phyloP scores from a whole-genome alignment of 2,329 filamentous ascomycete genomes.

The Aspergillus spinulosporus region DNA sequence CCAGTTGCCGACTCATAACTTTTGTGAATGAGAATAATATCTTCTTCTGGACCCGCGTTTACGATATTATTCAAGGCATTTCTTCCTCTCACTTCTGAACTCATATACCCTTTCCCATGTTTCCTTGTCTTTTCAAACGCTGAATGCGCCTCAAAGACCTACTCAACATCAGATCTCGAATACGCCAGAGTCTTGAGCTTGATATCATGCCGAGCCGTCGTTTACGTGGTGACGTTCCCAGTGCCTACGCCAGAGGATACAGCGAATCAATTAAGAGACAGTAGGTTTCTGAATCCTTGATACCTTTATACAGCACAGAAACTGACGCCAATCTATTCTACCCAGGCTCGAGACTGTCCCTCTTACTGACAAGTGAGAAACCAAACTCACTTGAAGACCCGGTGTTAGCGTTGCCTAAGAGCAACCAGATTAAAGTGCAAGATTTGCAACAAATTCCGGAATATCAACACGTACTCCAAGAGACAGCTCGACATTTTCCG shows the following conservation, averaged over 20 bases:
- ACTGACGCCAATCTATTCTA: neutral
- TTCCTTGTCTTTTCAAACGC: neutral
- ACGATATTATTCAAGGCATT: neutral
- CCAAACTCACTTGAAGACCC: neutral
- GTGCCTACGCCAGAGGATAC: conserved; percentile 28
- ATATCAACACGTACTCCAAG: conserved; percentile 45
- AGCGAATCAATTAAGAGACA: conserved; percentile 25
- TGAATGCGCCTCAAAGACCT: neutral
- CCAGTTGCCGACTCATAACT: neutral
- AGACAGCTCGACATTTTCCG: conserved; percentile 46
- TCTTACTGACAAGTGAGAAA: conserved; percentile 36
- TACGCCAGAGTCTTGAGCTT: neutral
- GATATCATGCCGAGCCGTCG: neutral
- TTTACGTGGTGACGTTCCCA: conserved; percentile 10
- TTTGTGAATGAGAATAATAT: neutral
- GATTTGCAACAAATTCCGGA: conserved; percentile 46
- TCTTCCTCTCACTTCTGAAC: neutral
- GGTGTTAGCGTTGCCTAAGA: conserved; percentile 5
- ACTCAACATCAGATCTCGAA: neutral
- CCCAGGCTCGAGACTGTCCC: conserved; percentile 29
- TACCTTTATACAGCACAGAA: neutral
- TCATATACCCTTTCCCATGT: neutral
- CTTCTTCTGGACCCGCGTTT: neutral
- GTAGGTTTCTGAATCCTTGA: conserved; percentile 19
- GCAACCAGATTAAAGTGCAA: conserved; percentile 48